Conservation (phyloP, 352 stramenopile genomes). For the Globisporangium paroecandrum region DNA sequence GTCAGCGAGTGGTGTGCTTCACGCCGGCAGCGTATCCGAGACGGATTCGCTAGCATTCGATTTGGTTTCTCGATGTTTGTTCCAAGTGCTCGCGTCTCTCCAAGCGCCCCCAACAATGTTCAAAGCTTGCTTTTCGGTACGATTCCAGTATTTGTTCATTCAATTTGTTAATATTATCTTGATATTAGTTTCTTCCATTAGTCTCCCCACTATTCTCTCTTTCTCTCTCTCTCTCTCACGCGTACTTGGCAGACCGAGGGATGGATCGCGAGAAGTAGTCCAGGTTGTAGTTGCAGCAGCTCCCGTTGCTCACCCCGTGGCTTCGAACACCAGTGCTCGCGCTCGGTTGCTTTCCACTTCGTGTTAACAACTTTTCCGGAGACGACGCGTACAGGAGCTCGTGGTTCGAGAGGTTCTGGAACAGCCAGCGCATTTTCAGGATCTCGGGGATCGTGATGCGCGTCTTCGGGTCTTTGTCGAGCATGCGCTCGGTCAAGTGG, state of each 20-base stretch:
- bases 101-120: not conserved
- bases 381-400: not conserved
- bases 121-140: not conserved
- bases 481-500: conserved; percentile 39
- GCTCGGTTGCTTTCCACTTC: not conserved
- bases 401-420: conserved; percentile 21
- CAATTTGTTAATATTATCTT: not conserved
- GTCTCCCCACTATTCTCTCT: not conserved
- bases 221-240: not conserved
- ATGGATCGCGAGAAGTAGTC: conserved; percentile 12
- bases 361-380: not conserved
- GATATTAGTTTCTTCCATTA: not conserved
- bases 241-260: conserved; percentile 11
- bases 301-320: conserved; percentile 2
- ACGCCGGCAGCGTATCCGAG: conserved; percentile 1
- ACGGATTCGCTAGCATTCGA: not conserved
- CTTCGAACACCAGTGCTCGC: not conserved
- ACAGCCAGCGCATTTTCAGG: conserved; percentile 52
- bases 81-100: too few relatives aligned
- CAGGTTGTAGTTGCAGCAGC: conserved; percentile 4
- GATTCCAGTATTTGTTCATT: not conserved
- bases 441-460: conserved; percentile 56
- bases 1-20: not conserved
- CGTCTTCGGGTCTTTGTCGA: conserved; percentile 41
- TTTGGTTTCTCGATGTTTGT: too few relatives aligned